Evolutionary conservation across 331 rosid genomes (phyloP).

Genomic region (Malus hybrid): DNA sequence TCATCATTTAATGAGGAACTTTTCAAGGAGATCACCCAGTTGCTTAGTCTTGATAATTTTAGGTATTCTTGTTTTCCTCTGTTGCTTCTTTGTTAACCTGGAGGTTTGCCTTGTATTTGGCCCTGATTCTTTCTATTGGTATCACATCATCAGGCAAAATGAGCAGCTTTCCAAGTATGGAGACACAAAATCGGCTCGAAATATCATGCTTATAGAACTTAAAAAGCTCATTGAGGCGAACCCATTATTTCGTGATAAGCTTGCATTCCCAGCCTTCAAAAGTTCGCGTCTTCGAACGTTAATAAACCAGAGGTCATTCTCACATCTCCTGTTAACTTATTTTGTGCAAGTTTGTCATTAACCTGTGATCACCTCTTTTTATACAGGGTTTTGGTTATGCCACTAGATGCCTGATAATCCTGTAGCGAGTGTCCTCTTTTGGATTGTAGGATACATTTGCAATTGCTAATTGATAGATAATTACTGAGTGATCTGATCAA

Average conservation of each 20-base stretch:
- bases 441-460: background rate
- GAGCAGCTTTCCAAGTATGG: slow-evolving; percentile 50
- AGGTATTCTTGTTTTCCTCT: slow-evolving; percentile 12
- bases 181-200: slow-evolving; percentile 40
- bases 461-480: background rate
- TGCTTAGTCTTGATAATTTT: slow-evolving; percentile 40
- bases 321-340: background rate
- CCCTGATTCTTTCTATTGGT: background rate
- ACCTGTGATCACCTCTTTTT: background rate
- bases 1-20: slow-evolving; percentile 39
- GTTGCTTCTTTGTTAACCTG: background rate
- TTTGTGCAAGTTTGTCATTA: background rate
- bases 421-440: background rate
- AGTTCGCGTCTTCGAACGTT: slow-evolving; percentile 37
- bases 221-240: slow-evolving; percentile 40
- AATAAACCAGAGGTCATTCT: slow-evolving; percentile 34
- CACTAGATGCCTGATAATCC: background rate
- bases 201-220: slow-evolving; percentile 39
- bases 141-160: slow-evolving; percentile 28
- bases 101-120: background rate
- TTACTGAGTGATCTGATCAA: background rate
- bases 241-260: slow-evolving; percentile 40
- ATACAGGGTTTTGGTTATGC: background rate
- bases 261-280: slow-evolving; percentile 33
- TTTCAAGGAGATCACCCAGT: slow-evolving; percentile 42